Evolutionary conservation across 352 stramenopile genomes (phyloP), one percentile per base, ranked within the genome.

Genomic region (Pythium grandisporangium): DNA sequence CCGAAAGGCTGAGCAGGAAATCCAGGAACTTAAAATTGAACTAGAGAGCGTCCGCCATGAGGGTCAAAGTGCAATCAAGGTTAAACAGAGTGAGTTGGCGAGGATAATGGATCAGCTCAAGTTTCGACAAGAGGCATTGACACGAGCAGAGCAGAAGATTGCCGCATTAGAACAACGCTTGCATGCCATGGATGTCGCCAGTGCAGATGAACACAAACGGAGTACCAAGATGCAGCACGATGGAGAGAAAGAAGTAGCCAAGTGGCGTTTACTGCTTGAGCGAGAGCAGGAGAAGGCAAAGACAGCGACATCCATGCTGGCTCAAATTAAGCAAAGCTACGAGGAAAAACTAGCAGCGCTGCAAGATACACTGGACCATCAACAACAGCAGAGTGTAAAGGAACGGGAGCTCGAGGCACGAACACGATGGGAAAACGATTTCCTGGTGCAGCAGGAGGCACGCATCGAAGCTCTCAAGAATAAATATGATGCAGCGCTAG

Each of bases 391-490:
- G 46, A 63, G 45, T 8, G 50, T 60, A 0, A 67, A 73, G 35
- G 70, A 84, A 36, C 62, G 71, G 20, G 75, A 85, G 36, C 37
- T 82, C 0, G 71, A 88, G 21, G 67, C 65, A 35, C 67, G 57
- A 13, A 75, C 60, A 3, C 55, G 65, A 2, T 88, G 75, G 75
- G 67, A 88, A 25, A 84, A 81, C 21, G 70, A 85, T 2, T 81
- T 85, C 42, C 59, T 69, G 4, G 56, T 66, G 2, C 75, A 79
- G 30, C 75, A 88, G 57, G 75, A 88, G n/a, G 70, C 71, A 1
- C 48, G 68, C 1, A 75, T 88, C 11, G 67, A 88, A 21, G 49
- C 70, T 10, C 41, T 88, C 1, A 88, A 85, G 25, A 54, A 51
- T 8, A 88, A 88, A 41, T 88, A 85, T 36, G 75, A 88, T 34